Conservation (phyloP, 176 grass and related monocot species). For the Oryza punctata region DNA sequence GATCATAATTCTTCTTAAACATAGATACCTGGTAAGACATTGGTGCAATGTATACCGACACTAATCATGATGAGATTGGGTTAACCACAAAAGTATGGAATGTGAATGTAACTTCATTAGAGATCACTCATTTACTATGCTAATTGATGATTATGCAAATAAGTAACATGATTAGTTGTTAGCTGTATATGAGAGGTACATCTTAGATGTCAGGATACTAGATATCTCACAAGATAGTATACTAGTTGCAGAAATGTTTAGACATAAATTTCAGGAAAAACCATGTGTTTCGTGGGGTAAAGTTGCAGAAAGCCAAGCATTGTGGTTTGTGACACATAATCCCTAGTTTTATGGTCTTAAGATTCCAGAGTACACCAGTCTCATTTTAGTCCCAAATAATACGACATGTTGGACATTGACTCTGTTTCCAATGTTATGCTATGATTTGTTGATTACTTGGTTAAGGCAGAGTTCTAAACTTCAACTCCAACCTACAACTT, state of each 20-base stretch:
- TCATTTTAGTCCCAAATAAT: not conserved
- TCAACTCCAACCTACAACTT: too few relatives aligned
- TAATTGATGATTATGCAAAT: not conserved
- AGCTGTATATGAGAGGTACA: not conserved
- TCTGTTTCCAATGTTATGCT: too few relatives aligned
- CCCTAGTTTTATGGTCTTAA: not conserved
- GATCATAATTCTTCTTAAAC: conserved; percentile 99
- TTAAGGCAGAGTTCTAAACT: too few relatives aligned
- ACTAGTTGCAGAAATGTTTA: not conserved
- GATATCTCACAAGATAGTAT: not conserved
- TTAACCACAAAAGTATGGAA: not conserved
- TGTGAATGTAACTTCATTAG: not conserved
- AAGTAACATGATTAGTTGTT: not conserved
- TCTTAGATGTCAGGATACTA: conserved; percentile 1
- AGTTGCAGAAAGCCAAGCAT: not conserved
- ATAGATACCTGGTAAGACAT: conserved; percentile 78
- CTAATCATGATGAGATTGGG: not conserved
- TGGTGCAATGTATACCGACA: conserved; percentile 25
- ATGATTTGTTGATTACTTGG: not conserved
- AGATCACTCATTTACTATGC: not conserved
- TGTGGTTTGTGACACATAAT: not conserved
- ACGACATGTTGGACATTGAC: not conserved
- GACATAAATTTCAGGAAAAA: too few relatives aligned
- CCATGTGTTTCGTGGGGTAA: not conserved
- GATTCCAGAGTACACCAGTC: not conserved